These are phyloP conservation scores for Lichtheimia ramosa DNA, from an alignment of 371 early-diverging fungal genomes.

Conservation along the genomic window DNA sequence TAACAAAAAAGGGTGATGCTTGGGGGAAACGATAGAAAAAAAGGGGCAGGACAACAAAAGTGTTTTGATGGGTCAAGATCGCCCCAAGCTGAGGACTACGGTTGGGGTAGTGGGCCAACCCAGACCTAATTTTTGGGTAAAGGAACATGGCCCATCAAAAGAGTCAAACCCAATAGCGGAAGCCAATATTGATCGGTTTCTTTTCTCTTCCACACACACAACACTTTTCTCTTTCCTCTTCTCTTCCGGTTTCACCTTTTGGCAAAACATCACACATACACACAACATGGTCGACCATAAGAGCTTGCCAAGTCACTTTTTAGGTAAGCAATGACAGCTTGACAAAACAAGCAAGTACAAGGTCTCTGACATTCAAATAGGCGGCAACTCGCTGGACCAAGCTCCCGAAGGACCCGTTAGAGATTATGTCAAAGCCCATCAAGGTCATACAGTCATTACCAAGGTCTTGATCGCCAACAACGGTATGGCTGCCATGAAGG, in stretches of 20 bases:
- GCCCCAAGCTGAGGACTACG: no score
- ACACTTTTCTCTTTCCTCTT: not conserved
- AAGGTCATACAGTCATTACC: constrained; percentile 87
- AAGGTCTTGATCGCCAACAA: constrained; percentile 98
- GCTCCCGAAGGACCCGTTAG: constrained; percentile 62
- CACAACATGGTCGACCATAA: constrained; percentile 18
- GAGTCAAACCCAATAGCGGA: not conserved
- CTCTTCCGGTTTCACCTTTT: not conserved
- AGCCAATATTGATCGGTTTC: no score
- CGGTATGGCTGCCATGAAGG: constrained; percentile 99
- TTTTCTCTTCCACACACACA: no score
- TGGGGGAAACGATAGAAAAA: no score
- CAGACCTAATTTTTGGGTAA: no score
- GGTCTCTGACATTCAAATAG: constrained; percentile 22
- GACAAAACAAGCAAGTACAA: no score
- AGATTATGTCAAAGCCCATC: constrained; percentile 77
- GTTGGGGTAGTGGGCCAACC: no score
- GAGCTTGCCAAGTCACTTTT: constrained; percentile 19
- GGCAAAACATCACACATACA: not conserved
- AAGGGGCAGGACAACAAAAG: no score
- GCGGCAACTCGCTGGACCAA: constrained; percentile 59
- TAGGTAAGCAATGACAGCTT: constrained; percentile 9
- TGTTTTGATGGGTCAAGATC: no score
- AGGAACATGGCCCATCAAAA: constrained; percentile 1
- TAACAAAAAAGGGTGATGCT: no score